phyloP scores from a whole-genome alignment of 2,329 filamentous ascomycete genomes.

The Canariomyces notabilis region DNA sequence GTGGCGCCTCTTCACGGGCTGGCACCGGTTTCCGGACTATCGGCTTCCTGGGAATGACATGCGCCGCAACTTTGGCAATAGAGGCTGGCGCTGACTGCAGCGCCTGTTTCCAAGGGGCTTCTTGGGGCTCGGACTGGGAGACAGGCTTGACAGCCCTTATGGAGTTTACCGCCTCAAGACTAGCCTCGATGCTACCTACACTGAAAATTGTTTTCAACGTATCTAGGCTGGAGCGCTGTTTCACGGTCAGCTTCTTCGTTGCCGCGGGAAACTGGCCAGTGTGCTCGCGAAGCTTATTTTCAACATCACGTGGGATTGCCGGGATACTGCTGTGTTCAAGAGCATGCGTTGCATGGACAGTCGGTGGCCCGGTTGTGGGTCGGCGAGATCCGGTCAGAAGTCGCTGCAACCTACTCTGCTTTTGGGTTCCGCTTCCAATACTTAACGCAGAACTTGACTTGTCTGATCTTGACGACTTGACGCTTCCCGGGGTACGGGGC shows the following conservation, averaged over 20 bases:
- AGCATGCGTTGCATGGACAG: conserved; percentile 32
- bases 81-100: conserved; percentile 24
- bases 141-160: conserved; percentile 12
- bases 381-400: conserved; percentile 34
- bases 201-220: conserved; percentile 47
- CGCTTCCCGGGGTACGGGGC: conserved; percentile 28
- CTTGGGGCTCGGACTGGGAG: conserved; percentile 13
- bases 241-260: conserved; percentile 35
- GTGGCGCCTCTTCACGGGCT: conserved; percentile 9
- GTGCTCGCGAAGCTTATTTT: conserved; percentile 34
- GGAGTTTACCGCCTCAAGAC: conserved; percentile 22
- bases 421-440: conserved; percentile 33
- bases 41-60: conserved; percentile 30
- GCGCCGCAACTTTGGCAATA: conserved; percentile 26
- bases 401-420: conserved; percentile 36
- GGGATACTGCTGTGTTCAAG: conserved; percentile 31
- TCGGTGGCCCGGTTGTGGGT: conserved; percentile 26
- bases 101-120: conserved; percentile 24
- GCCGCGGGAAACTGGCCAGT: conserved; percentile 31
- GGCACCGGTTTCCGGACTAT: conserved; percentile 32
- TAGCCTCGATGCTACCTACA: conserved; percentile 41
- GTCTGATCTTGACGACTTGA: conserved; percentile 26
- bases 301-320: conserved; percentile 33
- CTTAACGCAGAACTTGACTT: conserved; percentile 30
- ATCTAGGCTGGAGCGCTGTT: conserved; percentile 40